Evolutionary conservation across 257 asterid genomes (phyloP).

Genomic region (Parsonsia alboflavescens): DNA sequence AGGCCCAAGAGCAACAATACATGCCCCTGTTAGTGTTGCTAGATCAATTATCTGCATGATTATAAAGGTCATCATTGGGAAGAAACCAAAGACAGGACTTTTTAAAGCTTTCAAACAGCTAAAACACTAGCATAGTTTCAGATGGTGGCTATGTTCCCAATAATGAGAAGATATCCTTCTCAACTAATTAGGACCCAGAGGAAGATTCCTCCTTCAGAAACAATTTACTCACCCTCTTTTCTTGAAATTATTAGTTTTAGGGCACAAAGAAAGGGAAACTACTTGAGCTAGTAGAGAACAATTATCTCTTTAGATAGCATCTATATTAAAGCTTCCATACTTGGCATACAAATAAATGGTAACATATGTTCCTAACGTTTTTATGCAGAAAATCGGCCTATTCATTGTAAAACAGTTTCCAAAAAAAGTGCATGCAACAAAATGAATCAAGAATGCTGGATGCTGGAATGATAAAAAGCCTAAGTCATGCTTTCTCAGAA

Average conservation of each 20-base stretch:
- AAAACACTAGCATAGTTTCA: not conserved
- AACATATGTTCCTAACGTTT: not conserved
- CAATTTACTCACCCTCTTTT: not conserved
- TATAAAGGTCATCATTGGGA: constrained; percentile 13
- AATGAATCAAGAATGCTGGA: not conserved
- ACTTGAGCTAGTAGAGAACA: not conserved
- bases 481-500: not conserved
- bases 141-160: not conserved
- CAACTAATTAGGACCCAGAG: not conserved
- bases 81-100: not conserved
- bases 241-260: not conserved
- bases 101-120: not conserved
- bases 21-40: constrained; percentile 94
- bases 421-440: not conserved
- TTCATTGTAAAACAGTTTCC: not conserved
- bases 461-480: not conserved
- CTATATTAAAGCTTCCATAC: not conserved
- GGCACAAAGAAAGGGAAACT: not conserved
- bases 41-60: constrained; percentile 72
- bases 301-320: not conserved
- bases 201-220: not conserved
- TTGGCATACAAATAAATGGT: not conserved
- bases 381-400: not conserved
- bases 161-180: not conserved
- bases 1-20: constrained; percentile 86